A percentile compares a stretch with the other conserved stretches of the same genome.
Evolutionary conservation across 2,329 filamentous ascomycete genomes (phyloP).

Genomic region (Eutypa lata): DNA sequence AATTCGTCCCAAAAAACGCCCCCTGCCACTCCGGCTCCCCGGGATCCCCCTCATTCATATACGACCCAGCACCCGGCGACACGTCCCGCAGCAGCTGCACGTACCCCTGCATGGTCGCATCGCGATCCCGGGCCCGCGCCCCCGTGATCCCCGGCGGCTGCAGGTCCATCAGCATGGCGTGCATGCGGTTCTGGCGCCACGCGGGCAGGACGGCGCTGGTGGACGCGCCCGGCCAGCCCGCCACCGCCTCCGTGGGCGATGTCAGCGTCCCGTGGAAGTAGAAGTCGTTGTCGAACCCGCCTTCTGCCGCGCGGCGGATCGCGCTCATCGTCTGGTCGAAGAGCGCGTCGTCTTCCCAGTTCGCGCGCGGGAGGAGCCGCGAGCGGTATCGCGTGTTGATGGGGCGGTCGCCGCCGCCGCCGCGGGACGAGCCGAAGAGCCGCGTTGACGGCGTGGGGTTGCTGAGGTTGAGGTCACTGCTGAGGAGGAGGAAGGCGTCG

Average conservation of each 20-base stretch:
- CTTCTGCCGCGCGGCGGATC: constrained; percentile 29
- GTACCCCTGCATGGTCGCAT: constrained; percentile 20
- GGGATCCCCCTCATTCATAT: constrained; percentile 53
- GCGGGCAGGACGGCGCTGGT: constrained; percentile 31
- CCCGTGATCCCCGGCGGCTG: constrained; percentile 16
- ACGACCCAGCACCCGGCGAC: constrained; percentile 41
- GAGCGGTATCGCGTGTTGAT: constrained; percentile 30
- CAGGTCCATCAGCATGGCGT: constrained; percentile 31
- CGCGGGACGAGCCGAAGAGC: constrained; percentile 24
- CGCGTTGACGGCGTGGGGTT: constrained; percentile 24
- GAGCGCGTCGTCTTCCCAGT: constrained; percentile 24
- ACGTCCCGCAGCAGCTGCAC: constrained; percentile 27
- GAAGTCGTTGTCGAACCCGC: constrained; percentile 31
- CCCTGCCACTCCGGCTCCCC: constrained; percentile 43
- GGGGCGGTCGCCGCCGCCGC: constrained; percentile 22
- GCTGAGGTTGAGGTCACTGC: constrained; percentile 25
- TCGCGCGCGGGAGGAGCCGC: constrained; percentile 28
- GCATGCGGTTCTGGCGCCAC: constrained; percentile 36
- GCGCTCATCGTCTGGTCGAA: constrained; percentile 25
- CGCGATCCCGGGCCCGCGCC: constrained; percentile 18
- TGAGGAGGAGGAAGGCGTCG: constrained; percentile 21
- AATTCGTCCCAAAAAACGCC: constrained; percentile 46
- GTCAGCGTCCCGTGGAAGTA: constrained; percentile 31
- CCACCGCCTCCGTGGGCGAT: constrained; percentile 26
- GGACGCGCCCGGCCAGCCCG: constrained; percentile 30